A percentile compares a stretch with the other conserved stretches of the same genome.
phyloP scores from a whole-genome alignment of 306 rosid species.

The Vicia faba region DNA sequence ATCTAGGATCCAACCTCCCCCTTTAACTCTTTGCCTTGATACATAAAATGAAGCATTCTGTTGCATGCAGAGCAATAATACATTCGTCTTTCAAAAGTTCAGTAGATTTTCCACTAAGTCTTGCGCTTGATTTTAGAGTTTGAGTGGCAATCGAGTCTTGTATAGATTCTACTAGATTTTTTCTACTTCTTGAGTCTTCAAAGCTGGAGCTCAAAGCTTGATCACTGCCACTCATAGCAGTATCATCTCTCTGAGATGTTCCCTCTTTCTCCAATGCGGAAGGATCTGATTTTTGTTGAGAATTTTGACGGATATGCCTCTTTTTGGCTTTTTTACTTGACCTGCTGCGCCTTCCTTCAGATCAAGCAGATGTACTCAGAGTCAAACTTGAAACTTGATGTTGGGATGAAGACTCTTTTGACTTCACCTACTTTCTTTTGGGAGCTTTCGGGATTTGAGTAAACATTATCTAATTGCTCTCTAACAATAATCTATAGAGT shows the following conservation, averaged over 20 bases:
- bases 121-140: constrained; percentile 54
- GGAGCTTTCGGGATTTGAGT: no score
- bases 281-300: constrained; percentile 64
- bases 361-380: constrained; percentile 56
- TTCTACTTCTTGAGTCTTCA: constrained; percentile 80
- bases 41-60: constrained; percentile 73
- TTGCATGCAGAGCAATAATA: constrained; percentile 77
- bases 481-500: no score
- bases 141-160: constrained; percentile 65
- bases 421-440: no score
- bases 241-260: constrained; percentile 72
- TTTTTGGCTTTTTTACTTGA: constrained; percentile 93
- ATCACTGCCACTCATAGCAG: constrained; percentile 93
- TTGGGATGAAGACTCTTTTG: constrained; percentile 61
- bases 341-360: constrained; percentile 88
- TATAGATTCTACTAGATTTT: constrained; percentile 68
- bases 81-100: constrained; percentile 84
- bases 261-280: constrained; percentile 69
- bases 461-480: no score
- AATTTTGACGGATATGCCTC: no score
- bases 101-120: constrained; percentile 68
- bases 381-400: constrained; percentile 72
- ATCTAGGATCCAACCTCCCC: constrained; percentile 96
- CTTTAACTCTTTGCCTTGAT: constrained; percentile 88
- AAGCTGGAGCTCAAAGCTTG: constrained; percentile 91